These are phyloP conservation scores for Camelina hispida DNA, from an alignment of 345 rosid genomes.

Conservation along the genomic window DNA sequence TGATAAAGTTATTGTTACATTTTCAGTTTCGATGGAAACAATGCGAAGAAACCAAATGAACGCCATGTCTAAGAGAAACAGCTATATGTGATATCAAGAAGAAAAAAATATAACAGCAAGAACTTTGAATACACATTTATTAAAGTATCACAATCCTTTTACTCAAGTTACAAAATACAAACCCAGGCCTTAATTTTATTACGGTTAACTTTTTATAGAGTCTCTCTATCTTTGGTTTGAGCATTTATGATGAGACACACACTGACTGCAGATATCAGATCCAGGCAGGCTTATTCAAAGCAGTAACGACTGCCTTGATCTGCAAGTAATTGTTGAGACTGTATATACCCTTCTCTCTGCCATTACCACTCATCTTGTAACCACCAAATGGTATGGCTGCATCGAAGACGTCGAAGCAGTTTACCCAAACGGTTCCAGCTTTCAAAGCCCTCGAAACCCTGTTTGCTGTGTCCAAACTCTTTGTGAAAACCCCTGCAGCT, in stretches of 20 bases:
- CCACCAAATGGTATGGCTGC: constrained; percentile 98
- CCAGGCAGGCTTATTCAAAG: constrained; percentile 87
- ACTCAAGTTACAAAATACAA: constrained; percentile 33
- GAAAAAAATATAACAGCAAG: neutral
- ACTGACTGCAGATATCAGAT: constrained; percentile 48
- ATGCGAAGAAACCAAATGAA: neutral
- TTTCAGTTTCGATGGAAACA: neutral
- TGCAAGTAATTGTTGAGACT: constrained; percentile 89
- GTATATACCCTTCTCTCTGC: constrained; percentile 95
- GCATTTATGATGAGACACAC: neutral
- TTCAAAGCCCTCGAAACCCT: constrained; percentile 69
- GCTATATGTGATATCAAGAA: neutral
- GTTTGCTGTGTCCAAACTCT: constrained; percentile 70
- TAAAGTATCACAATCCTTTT: constrained; percentile 20
- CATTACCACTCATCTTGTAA: constrained; percentile 94
- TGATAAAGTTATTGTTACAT: neutral
- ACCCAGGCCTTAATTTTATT: neutral
- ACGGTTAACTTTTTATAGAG: neutral
- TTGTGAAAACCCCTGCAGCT: constrained; percentile 94
- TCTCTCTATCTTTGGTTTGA: constrained; percentile 1
- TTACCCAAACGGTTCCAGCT: constrained; percentile 90
- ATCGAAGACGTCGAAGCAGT: constrained; percentile 88
- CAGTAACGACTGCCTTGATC: constrained; percentile 88
- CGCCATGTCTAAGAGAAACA: constrained; percentile 6
- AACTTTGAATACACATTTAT: constrained; percentile 15